Conservation (phyloP, 148 eudicot genomes). For the Camellia japonica region DNA sequence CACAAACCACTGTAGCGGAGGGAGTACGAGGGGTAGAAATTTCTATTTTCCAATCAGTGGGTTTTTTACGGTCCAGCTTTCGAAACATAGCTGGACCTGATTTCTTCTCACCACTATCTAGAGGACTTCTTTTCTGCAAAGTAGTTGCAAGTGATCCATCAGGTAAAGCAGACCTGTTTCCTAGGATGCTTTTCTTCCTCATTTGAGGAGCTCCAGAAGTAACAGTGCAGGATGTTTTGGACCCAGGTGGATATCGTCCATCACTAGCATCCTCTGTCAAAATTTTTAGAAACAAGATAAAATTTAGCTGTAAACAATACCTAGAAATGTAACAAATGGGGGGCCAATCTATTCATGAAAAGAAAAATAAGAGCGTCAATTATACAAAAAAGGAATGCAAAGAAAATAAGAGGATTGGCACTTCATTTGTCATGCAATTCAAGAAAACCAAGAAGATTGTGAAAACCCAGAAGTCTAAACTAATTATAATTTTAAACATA, state of each 20-base stretch:
- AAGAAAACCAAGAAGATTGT: neutral
- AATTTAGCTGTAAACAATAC: constrained; percentile 17
- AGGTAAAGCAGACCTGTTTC: constrained; percentile 30
- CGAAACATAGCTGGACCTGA: constrained; percentile 49
- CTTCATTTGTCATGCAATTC: neutral
- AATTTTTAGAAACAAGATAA: constrained; percentile 6
- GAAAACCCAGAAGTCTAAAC: neutral
- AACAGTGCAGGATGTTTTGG: constrained; percentile 30
- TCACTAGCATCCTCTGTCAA: constrained; percentile 63
- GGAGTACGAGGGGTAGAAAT: constrained; percentile 18
- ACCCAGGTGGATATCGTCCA: constrained; percentile 51
- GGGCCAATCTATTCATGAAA: neutral
- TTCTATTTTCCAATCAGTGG: constrained; percentile 38
- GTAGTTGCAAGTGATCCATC: constrained; percentile 50
- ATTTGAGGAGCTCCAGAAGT: constrained; percentile 44
- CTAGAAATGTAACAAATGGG: neutral
- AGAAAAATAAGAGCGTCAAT: neutral
- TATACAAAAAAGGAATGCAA: neutral
- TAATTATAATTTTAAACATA: too few species aligned
- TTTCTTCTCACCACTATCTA: constrained; percentile 35
- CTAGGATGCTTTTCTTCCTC: constrained; percentile 30
- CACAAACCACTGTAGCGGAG: constrained; percentile 29
- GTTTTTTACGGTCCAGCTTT: constrained; percentile 58
- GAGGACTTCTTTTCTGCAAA: constrained; percentile 48
- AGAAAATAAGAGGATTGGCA: neutral